These are phyloP conservation scores for Santalum album DNA, from an alignment of 164 flowering plant species.

Conservation along the genomic window DNA sequence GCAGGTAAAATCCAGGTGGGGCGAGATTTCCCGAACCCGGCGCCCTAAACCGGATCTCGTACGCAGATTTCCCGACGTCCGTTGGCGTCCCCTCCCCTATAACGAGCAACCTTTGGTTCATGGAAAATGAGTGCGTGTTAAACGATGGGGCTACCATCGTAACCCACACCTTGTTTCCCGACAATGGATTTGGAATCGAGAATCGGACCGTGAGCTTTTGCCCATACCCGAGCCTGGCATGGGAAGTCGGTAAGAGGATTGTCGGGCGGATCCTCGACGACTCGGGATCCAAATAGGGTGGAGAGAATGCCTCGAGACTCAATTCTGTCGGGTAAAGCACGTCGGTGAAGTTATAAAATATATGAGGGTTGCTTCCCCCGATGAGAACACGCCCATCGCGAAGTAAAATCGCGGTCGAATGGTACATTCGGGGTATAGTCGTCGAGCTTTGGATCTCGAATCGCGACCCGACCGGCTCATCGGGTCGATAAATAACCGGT, in stretches of 20 bases:
- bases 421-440: constrained; percentile 35
- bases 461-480: constrained; percentile 14
- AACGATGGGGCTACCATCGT: constrained; percentile 44
- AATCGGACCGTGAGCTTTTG: constrained; percentile 19
- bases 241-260: constrained; percentile 19
- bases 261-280: constrained; percentile 18
- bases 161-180: constrained; percentile 12
- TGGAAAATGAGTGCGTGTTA: constrained; percentile 43
- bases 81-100: constrained; percentile 12
- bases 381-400: constrained; percentile 46
- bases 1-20: constrained; percentile 37
- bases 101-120: constrained; percentile 42
- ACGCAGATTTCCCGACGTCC: constrained; percentile 1
- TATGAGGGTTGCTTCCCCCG: constrained; percentile 53
- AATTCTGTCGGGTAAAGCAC: constrained; percentile 43
- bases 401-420: constrained; percentile 37
- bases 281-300: constrained; percentile 21
- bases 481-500: constrained; percentile 36
- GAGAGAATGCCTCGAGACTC: constrained; percentile 42
- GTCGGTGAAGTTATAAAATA: constrained; percentile 20
- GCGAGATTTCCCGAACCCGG: constrained; percentile 32
- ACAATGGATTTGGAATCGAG: constrained; percentile 8
- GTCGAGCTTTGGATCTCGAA: constrained; percentile 25
- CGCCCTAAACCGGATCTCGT: constrained; percentile 13
- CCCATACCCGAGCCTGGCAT: constrained; percentile 18